Evolutionary conservation across 306 rosid species (phyloP), one percentile per base, ranked within the genome.

Genomic region (Corylus americana): DNA sequence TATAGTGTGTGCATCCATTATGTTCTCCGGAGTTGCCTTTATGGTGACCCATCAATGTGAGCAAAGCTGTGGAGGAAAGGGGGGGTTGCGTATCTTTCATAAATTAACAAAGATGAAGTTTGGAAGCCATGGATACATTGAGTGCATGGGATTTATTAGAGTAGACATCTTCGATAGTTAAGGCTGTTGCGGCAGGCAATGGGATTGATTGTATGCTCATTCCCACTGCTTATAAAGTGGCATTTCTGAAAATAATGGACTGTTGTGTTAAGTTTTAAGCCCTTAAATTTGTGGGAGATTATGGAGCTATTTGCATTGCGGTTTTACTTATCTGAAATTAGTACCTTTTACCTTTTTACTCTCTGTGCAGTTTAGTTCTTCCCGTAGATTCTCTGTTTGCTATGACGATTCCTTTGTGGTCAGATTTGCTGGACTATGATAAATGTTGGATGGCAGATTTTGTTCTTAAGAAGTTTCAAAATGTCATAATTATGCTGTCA

Each of bases 381-480:
- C 18, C 4, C 16, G 13, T 27, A 5, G 25, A 12, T 27, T 61
- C 35, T 58, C 29, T 31, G 47, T 35, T 63, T 29, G 18, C 70
- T 35, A 31, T 63, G 44, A 35, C 29, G 44, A 8, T 10, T 31
- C 70, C 22, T 35, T 35, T 63, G 70, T 63, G 44, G 70, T 31
- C 44, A 63, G 17, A 31, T 16, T 37, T 63, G 25, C 2, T 42
- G 18, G 45, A n/a, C 18, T 44, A 70, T 18, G 16, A 20, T 44
- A 27, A 20, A 74, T 18, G 13, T 49, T 75, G 75, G 48, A 55
- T n/a, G 11, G 31, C 45, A 58, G 67, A 83, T 70, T 29, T 50
- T 10, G 51, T 22, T 50, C 44, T 73, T 80, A 31, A 67, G 79
- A 74, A 77, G 77, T 69, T 68, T 81, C 71, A 69, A 11, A 57